Percentiles rank a stretch among this genome's conserved stretches.
Evolutionary conservation across 345 rosid species (phyloP).

Genomic region (Hibiscus syriacus): DNA sequence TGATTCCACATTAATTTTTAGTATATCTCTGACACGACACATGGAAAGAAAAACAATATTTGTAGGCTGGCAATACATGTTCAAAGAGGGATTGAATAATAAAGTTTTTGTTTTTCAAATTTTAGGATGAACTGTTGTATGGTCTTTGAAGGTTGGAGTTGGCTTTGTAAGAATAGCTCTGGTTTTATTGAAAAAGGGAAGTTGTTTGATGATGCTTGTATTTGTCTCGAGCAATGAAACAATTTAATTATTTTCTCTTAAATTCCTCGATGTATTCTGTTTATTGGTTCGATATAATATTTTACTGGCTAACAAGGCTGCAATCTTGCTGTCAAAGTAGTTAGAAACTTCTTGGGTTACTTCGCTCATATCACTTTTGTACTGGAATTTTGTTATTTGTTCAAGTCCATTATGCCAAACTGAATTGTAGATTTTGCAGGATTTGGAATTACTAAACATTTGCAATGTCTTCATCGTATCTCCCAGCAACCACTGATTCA

Average conservation of each 20-base stretch:
- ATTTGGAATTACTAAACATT: conserved; percentile 4
- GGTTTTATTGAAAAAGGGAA: no score
- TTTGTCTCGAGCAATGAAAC: not conserved
- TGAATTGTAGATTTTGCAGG: conserved; percentile 20
- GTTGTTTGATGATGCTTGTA: not conserved
- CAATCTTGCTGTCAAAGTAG: not conserved
- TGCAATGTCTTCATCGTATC: conserved; percentile 30
- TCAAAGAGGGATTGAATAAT: no score
- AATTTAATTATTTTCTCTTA: not conserved
- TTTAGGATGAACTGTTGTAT: conserved; percentile 5
- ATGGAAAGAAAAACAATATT: not conserved
- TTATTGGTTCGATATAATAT: not conserved
- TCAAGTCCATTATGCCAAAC: not conserved
- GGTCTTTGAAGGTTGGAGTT: no score
- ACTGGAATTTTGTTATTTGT: not conserved
- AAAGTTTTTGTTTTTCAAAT: not conserved
- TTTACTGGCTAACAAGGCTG: not conserved
- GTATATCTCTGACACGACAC: not conserved
- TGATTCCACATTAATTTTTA: not conserved
- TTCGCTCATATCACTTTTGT: not conserved
- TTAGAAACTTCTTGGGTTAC: not conserved
- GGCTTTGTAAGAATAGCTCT: no score
- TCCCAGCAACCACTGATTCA: conserved; percentile 59
- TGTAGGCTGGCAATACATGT: not conserved
- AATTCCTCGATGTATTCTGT: not conserved